Conservation (phyloP, 495 filamentous ascomycete genomes). For the Diplogelasinospora grovesii region DNA sequence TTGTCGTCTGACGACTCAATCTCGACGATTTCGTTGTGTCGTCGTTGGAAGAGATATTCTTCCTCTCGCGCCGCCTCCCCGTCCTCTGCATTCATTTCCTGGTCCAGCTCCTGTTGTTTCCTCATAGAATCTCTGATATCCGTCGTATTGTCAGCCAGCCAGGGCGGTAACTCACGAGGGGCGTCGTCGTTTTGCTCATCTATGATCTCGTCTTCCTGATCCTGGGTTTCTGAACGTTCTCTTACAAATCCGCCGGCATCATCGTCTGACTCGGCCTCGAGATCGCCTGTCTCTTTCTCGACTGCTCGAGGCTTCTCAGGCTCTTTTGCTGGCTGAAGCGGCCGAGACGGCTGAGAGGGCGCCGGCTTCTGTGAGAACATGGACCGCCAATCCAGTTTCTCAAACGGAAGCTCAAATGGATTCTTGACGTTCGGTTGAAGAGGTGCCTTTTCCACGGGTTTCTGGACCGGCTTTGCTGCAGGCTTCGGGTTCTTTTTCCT, state of each 20-base stretch:
- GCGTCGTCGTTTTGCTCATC: constrained; percentile 45
- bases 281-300: constrained; percentile 18
- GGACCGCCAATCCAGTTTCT: constrained; percentile 67
- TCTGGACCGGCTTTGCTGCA: constrained; percentile 13
- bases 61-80: constrained; percentile 46
- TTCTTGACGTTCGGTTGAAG: constrained; percentile 35
- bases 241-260: constrained; percentile 62
- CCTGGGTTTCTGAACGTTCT: constrained; percentile 2
- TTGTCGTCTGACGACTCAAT: constrained; percentile 41
- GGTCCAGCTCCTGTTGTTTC: constrained; percentile 36
- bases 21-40: constrained; percentile 31
- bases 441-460: constrained; percentile 18
- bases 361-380: constrained; percentile 47
- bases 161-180: constrained; percentile 69
- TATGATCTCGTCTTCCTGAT: constrained; percentile 22
- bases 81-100: constrained; percentile 44
- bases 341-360: constrained; percentile 27
- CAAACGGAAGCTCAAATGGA: constrained; percentile 75
- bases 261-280: constrained; percentile 35
- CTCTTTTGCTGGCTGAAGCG: constrained; percentile 17
- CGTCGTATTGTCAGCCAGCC: constrained; percentile 60
- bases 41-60: constrained; percentile 24
- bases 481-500: constrained; percentile 41
- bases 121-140: constrained; percentile 49
- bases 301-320: constrained; percentile 9